Evolutionary conservation across 1,284 basidiomycete species (phyloP).

Genomic region (Vanrija sp.): DNA sequence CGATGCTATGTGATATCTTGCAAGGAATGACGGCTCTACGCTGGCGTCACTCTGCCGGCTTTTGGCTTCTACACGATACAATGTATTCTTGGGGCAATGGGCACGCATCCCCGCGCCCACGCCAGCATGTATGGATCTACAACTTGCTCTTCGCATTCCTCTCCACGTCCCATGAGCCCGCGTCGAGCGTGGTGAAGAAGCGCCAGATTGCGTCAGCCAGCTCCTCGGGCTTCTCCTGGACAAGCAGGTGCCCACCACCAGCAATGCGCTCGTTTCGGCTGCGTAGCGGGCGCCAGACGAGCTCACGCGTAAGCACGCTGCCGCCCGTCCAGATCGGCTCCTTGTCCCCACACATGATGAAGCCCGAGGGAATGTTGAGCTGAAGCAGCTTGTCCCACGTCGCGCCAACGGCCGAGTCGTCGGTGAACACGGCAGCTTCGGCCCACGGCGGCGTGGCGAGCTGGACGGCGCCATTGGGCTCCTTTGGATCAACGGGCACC

Average conservation of each 20-base stretch:
- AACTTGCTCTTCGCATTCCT: not conserved
- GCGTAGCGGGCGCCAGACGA: constrained; percentile 29
- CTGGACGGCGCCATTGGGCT: constrained; percentile 18
- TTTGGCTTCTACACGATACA: no score
- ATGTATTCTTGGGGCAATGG: no score
- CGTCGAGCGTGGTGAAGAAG: constrained; percentile 25
- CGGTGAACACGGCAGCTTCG: constrained; percentile 37
- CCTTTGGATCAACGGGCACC: constrained; percentile 35
- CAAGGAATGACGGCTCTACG: no score
- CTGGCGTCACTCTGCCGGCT: no score
- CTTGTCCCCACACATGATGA: constrained; percentile 30
- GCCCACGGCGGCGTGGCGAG: constrained; percentile 36
- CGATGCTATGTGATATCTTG: no score
- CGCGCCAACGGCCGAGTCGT: constrained; percentile 22
- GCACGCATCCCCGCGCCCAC: no score
- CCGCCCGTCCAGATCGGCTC: constrained; percentile 22
- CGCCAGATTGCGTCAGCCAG: constrained; percentile 32
- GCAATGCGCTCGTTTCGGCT: constrained; percentile 33
- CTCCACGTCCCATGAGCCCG: constrained; percentile 6
- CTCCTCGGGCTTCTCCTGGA: constrained; percentile 37
- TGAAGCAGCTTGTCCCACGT: constrained; percentile 35
- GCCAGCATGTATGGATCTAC: not conserved
- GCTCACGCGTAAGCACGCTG: constrained; percentile 12
- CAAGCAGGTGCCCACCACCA: constrained; percentile 33
- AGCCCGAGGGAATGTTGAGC: constrained; percentile 28